Evolutionary conservation across 225 moss, liverwort and hornwort species (phyloP), one percentile per base, ranked within the genome.

Genomic region (Pseudisothecium myosuroides): DNA sequence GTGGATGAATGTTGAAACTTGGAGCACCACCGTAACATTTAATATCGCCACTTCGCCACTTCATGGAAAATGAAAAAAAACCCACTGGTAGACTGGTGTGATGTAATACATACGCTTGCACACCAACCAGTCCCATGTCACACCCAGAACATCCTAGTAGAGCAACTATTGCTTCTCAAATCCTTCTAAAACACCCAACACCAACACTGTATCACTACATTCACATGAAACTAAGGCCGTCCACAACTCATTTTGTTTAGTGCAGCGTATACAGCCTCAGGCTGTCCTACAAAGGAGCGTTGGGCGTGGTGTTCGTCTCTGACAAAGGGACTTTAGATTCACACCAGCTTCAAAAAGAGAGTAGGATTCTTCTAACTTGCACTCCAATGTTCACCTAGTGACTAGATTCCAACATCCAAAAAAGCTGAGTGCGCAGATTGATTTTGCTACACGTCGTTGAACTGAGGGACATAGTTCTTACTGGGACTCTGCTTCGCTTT

Each of bases 381-480:
- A 55, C 78, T 78, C 56, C 56, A n/a, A 1, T 12, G n/a, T 78
- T 26, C n/a, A 78, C 55, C 55, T 31, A 10, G 41, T 23, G 29
- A 41, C 52, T 50, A 31, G 68, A 87, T 41, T 71, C 32, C 41
- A 27, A 15, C 32, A 14, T 39, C 58, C 27, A 16, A n/a, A 32
- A 32, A 45, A 63, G 47, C 63, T 37, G 68, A 62, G 41, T 56
- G 4, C 4, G 43, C 61, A 59, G 76, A 65, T 50, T 24, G 14
- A 62, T 12, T 50, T 4, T 17, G 59, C 88, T 91, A 92, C 73
- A 89, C 52, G 47, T 68, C 88, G 49, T 86, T 89, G 85, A 85
- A 91, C 43, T 91, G 93, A 4, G 89, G 91, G 54, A 88, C 88
- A 41, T 36, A 93, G 27, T 59, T 66, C 87, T 93, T 84, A 55